Percentiles rank a stretch among this genome's conserved stretches.
phyloP scores from a whole-genome alignment of 176 grass and related monocot genomes.

The Zoysia pacifica region DNA sequence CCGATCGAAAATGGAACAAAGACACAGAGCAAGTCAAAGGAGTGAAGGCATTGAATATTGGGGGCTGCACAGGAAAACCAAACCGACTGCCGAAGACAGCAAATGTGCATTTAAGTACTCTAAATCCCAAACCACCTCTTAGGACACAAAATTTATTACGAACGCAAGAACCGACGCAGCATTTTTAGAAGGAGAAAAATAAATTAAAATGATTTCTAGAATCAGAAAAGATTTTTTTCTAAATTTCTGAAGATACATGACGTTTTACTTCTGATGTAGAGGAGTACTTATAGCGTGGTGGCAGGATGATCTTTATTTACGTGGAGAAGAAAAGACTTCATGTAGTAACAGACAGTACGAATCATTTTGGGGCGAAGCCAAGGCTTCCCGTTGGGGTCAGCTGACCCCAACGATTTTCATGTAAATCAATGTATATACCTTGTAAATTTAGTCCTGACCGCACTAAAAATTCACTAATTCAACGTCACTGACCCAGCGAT shows the following conservation, averaged over 20 bases:
- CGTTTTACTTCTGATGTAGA: neutral
- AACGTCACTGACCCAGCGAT: too few relatives aligned
- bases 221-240: neutral
- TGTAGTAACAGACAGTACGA: neutral
- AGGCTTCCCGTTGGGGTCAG: too few relatives aligned
- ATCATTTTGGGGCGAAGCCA: too few relatives aligned
- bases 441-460: too few relatives aligned
- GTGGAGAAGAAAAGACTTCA: too few relatives aligned
- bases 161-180: constrained; percentile 29
- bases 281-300: too few relatives aligned
- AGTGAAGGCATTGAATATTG: constrained; percentile 45
- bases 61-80: constrained; percentile 32
- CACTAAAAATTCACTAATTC: too few relatives aligned
- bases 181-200: constrained; percentile 10
- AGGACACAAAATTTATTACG: constrained; percentile 50
- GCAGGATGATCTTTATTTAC: too few relatives aligned
- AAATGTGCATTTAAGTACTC: constrained; percentile 50
- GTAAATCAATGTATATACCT: too few relatives aligned
- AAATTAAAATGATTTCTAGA: neutral
- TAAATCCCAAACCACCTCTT: constrained; percentile 55
- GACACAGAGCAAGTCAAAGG: constrained; percentile 29
- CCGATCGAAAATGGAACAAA: neutral
- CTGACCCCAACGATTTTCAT: too few relatives aligned
- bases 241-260: neutral
- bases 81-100: constrained; percentile 36